Evolutionary conservation across 75 land plant genomes (phyloP).

Genomic region (Selaginella tamariscina): DNA sequence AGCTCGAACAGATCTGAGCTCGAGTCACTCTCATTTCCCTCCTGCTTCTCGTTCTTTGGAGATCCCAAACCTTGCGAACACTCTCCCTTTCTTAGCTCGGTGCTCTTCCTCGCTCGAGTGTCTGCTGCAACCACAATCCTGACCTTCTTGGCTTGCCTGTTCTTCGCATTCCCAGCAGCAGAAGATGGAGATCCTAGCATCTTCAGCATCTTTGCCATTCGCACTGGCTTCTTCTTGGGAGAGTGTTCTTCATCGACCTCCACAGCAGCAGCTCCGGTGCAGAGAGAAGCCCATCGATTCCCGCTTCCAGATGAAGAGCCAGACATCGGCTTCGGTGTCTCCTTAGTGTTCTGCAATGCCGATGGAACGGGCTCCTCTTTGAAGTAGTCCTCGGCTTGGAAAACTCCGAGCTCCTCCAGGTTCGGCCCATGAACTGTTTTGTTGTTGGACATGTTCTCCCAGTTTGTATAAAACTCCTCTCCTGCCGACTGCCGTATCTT

Average conservation of each 20-base stretch:
- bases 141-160: neutral
- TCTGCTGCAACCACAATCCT: neutral
- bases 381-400: conserved; percentile 9
- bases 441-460: neutral
- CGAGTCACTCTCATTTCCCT: conserved; percentile 4
- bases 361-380: neutral
- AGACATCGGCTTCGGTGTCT: neutral
- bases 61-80: neutral
- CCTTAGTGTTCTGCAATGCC: neutral
- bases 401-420: conserved; percentile 3
- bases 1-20: conserved; percentile 14
- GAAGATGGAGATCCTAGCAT: neutral
- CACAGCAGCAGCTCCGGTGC: neutral
- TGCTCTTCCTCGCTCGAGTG: neutral
- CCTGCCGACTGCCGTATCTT: neutral
- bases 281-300: neutral
- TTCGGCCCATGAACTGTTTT: neutral
- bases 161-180: neutral
- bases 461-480: conserved; percentile 2
- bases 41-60: neutral
- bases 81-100: neutral
- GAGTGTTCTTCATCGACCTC: neutral
- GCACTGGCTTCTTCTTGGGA: neutral
- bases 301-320: neutral
- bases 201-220: neutral